Evolutionary conservation across 306 rosid species (phyloP).

Genomic region (barrel medic (Medicago truncatula)): DNA sequence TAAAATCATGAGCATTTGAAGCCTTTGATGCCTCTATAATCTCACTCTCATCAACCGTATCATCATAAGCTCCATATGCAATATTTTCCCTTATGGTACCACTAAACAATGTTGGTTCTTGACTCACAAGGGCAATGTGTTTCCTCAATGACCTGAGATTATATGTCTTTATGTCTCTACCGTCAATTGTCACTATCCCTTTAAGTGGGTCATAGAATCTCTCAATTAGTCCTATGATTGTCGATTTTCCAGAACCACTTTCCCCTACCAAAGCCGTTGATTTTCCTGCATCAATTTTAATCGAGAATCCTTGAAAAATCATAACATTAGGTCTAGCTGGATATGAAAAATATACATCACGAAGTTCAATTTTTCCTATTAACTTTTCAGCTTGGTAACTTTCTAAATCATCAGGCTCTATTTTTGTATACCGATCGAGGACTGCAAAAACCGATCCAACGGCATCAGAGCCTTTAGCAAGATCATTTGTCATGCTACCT

Average conservation of each 20-base stretch:
- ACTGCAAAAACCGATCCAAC: conserved; percentile 75
- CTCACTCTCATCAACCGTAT: conserved; percentile 59
- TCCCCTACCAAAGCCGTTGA: conserved; percentile 88
- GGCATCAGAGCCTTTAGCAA: conserved; percentile 72
- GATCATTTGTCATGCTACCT: conserved; percentile 86
- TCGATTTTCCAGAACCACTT: conserved; percentile 91
- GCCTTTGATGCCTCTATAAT: conserved; percentile 71
- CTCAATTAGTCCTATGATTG: conserved; percentile 75
- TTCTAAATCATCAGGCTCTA: conserved; percentile 69
- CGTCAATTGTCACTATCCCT: conserved; percentile 65
- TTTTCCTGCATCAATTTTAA: conserved; percentile 66
- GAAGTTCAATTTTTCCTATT: conserved; percentile 61
- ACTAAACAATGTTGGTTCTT: conserved; percentile 75
- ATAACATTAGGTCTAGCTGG: conserved; percentile 72
- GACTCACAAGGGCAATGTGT: conserved; percentile 84
- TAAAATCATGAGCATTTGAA: conserved; percentile 89
- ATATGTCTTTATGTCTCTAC: conserved; percentile 64
- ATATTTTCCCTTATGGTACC: conserved; percentile 84
- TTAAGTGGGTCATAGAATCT: conserved; percentile 79
- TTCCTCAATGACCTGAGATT: conserved; percentile 65
- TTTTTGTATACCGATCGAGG: conserved; percentile 67
- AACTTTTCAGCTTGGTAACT: conserved; percentile 54
- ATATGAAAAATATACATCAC: conserved; percentile 66
- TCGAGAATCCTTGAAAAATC: conserved; percentile 79
- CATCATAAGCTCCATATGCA: conserved; percentile 56